Evolutionary conservation across 2,329 filamentous ascomycete genomes (phyloP).

Genomic region (Fusarium compactum): DNA sequence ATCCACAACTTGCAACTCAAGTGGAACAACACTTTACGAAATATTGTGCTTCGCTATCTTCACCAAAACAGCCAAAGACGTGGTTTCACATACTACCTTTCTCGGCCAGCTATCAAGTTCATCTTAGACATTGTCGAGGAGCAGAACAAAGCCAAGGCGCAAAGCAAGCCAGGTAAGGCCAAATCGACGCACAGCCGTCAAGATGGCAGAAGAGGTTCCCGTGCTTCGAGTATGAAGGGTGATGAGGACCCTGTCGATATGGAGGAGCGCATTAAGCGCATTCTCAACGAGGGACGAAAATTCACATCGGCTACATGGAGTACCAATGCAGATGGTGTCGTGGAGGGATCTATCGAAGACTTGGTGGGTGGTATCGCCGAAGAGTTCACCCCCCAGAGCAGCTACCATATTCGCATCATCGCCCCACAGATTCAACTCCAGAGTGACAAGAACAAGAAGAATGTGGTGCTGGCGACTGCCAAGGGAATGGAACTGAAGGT

Average conservation of each 20-base stretch:
- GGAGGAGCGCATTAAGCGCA: slow-evolving; percentile 86
- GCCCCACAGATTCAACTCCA: slow-evolving; percentile 98
- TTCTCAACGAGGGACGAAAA: slow-evolving; percentile 85
- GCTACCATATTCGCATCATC: slow-evolving; percentile 93
- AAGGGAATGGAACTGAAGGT: slow-evolving; percentile 99
- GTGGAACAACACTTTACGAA: slow-evolving; percentile 96
- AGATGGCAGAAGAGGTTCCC: slow-evolving; percentile 50
- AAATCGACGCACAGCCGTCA: slow-evolving; percentile 47
- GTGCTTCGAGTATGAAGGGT: slow-evolving; percentile 55
- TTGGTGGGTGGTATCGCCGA: slow-evolving; percentile 81
- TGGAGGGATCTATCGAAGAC: slow-evolving; percentile 67
- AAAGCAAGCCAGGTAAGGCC: slow-evolving; percentile 47
- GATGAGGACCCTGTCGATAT: slow-evolving; percentile 74
- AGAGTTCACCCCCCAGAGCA: slow-evolving; percentile 91
- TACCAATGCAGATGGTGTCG: slow-evolving; percentile 50
- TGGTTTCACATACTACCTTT: slow-evolving; percentile 98
- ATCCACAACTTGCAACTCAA: slow-evolving; percentile 98
- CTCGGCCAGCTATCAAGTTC: slow-evolving; percentile 94
- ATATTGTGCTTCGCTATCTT: slow-evolving; percentile 96
- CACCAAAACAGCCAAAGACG: slow-evolving; percentile 96
- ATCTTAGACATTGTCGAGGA: slow-evolving; percentile 98
- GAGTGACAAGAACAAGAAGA: slow-evolving; percentile 97
- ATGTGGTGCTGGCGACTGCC: slow-evolving; percentile 94
- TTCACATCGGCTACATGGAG: slow-evolving; percentile 68
- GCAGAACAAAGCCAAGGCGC: slow-evolving; percentile 77